phyloP scores from a whole-genome alignment of 176 grass and related monocot genomes.

The Bothriochloa decipiens region DNA sequence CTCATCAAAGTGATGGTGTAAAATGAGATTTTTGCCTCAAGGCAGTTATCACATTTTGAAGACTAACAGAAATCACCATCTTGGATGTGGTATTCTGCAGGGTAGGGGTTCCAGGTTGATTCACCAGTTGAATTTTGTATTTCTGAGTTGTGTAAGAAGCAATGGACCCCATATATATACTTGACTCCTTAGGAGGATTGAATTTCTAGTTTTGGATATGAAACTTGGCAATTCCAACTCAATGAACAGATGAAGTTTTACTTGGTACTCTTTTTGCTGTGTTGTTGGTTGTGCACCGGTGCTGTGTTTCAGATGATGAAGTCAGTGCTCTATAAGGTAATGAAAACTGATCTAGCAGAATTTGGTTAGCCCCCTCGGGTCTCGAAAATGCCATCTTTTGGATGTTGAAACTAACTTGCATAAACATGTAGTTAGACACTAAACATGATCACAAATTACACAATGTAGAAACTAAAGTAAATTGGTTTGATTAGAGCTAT shows the following conservation, averaged over 20 bases:
- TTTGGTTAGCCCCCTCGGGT: neutral
- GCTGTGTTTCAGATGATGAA: neutral
- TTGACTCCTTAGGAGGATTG: neutral
- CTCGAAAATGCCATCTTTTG: neutral
- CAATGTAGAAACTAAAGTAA: too few relatives aligned
- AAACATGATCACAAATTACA: neutral
- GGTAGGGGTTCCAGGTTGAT: neutral
- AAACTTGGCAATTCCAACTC: neutral
- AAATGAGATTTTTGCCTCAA: neutral
- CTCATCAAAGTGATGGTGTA: constrained; percentile 14
- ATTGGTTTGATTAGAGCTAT: neutral
- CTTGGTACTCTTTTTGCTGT: neutral
- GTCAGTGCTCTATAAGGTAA: neutral
- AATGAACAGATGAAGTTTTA: neutral
- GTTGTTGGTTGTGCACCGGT: neutral
- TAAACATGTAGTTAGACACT: too few relatives aligned
- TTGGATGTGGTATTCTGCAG: constrained; percentile 7
- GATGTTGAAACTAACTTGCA: neutral
- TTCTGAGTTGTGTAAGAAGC: constrained; percentile 17
- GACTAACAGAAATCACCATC: constrained; percentile 12
- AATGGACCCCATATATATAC: neutral
- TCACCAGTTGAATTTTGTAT: neutral
- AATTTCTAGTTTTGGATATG: neutral
- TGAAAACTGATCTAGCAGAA: neutral
- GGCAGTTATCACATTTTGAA: neutral